Conservation (phyloP, 495 filamentous ascomycete genomes). For the Tetracladium setigerum region DNA sequence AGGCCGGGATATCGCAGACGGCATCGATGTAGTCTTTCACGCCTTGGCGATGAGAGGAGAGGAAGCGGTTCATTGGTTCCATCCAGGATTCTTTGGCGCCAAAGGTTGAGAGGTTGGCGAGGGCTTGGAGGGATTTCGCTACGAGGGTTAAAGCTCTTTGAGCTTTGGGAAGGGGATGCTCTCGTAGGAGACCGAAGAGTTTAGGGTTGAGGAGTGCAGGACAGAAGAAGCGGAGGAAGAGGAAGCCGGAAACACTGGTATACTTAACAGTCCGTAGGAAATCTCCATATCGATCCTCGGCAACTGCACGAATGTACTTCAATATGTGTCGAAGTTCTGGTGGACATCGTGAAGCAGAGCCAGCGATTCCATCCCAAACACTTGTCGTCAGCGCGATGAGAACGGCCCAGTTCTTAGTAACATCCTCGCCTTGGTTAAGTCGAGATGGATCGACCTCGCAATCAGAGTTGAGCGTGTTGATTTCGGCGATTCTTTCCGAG, state of each 20-base stretch:
- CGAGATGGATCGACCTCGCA: slow-evolving; percentile 91
- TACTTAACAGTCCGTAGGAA: slow-evolving; percentile 88
- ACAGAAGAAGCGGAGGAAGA: slow-evolving; percentile 94
- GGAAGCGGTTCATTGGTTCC: slow-evolving; percentile 92
- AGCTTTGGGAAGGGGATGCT: slow-evolving; percentile 79
- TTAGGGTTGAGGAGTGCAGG: slow-evolving; percentile 95
- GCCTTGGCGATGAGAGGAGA: slow-evolving; percentile 53
- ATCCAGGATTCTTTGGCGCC: slow-evolving; percentile 97
- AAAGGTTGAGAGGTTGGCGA: slow-evolving; percentile 90
- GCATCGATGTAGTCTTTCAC: slow-evolving; percentile 85
- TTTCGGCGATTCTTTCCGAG: slow-evolving; percentile 74
- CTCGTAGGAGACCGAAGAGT: slow-evolving; percentile 81
- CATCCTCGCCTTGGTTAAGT: slow-evolving; percentile 60
- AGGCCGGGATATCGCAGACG: slow-evolving; percentile 73
- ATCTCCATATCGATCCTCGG: slow-evolving; percentile 96
- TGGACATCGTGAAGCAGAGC: slow-evolving; percentile 66
- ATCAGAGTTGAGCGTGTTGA: slow-evolving; percentile 80
- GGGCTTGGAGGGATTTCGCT: slow-evolving; percentile 89
- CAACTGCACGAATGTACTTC: slow-evolving; percentile 86
- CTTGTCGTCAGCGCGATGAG: slow-evolving; percentile 69
- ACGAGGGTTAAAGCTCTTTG: slow-evolving; percentile 90
- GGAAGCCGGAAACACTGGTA: slow-evolving; percentile 91
- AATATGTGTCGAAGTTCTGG: slow-evolving; percentile 81
- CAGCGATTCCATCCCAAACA: slow-evolving; percentile 77
- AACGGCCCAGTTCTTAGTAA: slow-evolving; percentile 76